phyloP scores from a whole-genome alignment of 140 eudicot genomes.

The Bidens hawaiensis region DNA sequence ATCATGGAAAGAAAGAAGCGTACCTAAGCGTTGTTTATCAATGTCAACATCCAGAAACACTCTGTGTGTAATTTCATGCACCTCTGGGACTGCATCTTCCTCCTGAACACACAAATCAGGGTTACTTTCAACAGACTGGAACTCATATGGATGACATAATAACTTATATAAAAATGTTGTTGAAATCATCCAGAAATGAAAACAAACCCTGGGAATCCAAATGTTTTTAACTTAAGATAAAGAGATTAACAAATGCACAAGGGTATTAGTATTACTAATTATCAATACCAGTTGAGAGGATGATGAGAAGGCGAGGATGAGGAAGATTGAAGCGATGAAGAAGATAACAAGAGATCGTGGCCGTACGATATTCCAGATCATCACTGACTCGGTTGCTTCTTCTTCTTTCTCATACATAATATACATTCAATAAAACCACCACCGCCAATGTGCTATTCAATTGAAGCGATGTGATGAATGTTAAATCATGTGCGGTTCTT shows the following conservation, averaged over 20 bases:
- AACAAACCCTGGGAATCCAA: slow-evolving; percentile 14
- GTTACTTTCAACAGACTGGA: slow-evolving; percentile 1
- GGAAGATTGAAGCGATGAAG: slow-evolving; percentile 34
- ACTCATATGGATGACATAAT: no score
- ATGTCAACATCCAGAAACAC: slow-evolving; percentile 88
- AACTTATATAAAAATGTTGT: no score
- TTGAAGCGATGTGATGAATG: slow-evolving; percentile 13
- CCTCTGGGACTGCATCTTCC: slow-evolving; percentile 56
- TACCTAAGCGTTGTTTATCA: slow-evolving; percentile 91
- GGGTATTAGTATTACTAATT: no score
- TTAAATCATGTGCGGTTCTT: slow-evolving; percentile 3
- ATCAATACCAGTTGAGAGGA: slow-evolving; percentile 56
- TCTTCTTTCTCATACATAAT: no score
- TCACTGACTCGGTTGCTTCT: slow-evolving; percentile 28
- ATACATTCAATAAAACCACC: slow-evolving; percentile 30
- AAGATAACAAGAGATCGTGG: slow-evolving; percentile 50
- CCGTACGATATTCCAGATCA: slow-evolving; percentile 49
- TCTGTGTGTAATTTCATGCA: slow-evolving; percentile 73
- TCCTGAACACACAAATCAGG: slow-evolving; percentile 35
- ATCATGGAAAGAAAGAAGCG: slow-evolving; percentile 16
- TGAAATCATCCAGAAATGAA: no score
- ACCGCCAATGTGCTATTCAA: background rate
- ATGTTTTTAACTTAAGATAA: background rate
- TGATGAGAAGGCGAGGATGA: slow-evolving; percentile 51
- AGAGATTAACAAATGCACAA: background rate